Conservation (phyloP, 805 yeast species). For the Schwanniomyces occidentalis region DNA sequence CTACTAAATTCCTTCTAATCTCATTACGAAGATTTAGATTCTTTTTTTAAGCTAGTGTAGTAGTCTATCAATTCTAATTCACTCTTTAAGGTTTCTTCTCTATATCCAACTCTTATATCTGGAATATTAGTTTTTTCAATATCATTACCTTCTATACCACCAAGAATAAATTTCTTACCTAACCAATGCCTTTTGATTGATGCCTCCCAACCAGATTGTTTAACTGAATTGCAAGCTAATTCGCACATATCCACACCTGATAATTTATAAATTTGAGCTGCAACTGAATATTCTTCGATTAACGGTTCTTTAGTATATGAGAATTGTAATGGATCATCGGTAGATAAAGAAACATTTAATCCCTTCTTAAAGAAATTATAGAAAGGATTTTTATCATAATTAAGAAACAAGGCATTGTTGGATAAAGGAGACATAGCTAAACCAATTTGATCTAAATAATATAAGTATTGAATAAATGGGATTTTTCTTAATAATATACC, state of each 20-base stretch:
- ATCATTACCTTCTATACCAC: slow-evolving; percentile 80
- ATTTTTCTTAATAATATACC: slow-evolving; percentile 92
- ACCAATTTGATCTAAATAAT: slow-evolving; percentile 92
- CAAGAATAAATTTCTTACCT: slow-evolving; percentile 59
- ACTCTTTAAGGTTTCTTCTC: slow-evolving; percentile 75
- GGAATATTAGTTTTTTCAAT: slow-evolving; percentile 96
- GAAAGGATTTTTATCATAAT: slow-evolving; percentile 97
- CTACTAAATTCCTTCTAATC: background rate
- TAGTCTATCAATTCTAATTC: slow-evolving; percentile 68
- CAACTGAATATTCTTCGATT: slow-evolving; percentile 96
- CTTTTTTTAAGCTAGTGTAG: slow-evolving; percentile 40
- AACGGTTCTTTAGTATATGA: slow-evolving; percentile 96
- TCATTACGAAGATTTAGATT: background rate
- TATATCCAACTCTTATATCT: slow-evolving; percentile 76
- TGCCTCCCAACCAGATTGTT: slow-evolving; percentile 92
- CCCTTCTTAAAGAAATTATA: slow-evolving; percentile 89
- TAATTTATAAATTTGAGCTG: slow-evolving; percentile 94
- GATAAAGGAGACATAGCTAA: slow-evolving; percentile 98
- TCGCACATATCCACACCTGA: slow-evolving; percentile 98
- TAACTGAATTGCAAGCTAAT: slow-evolving; percentile 87
- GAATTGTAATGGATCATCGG: slow-evolving; percentile 97
- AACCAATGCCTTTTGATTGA: slow-evolving; percentile 89
- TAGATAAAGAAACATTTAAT: slow-evolving; percentile 87
- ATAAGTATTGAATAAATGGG: slow-evolving; percentile 92
- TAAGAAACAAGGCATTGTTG: slow-evolving; percentile 91